These are phyloP conservation scores for Geranium rotundifolium DNA, from an alignment of 345 rosid genomes.

Conservation along the genomic window DNA sequence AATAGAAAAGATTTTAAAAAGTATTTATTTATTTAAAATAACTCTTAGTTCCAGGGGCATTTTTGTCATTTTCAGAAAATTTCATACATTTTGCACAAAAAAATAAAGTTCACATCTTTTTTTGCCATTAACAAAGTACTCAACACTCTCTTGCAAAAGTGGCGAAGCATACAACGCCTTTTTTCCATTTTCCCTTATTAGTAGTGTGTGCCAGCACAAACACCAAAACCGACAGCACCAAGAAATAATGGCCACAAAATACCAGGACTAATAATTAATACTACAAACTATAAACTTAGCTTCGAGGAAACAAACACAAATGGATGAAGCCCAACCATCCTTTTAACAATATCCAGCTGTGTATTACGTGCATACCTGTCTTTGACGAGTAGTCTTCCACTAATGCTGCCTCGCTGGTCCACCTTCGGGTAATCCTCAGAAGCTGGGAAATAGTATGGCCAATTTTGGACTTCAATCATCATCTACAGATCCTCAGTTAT, in stretches of 20 bases:
- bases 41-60: too few species aligned
- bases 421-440: constrained; percentile 53
- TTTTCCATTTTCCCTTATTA: too few species aligned
- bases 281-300: background rate
- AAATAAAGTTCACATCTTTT: too few species aligned
- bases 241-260: background rate
- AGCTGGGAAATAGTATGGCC: constrained; percentile 81
- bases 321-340: background rate
- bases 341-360: background rate
- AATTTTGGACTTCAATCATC: constrained; percentile 41
- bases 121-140: too few species aligned
- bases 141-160: too few species aligned
- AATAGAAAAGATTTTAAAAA: too few species aligned
- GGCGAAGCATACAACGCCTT: too few species aligned
- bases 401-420: constrained; percentile 49
- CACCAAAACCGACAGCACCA: background rate
- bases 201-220: too few species aligned
- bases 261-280: background rate
- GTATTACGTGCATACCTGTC: constrained; percentile 36
- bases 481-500: constrained; percentile 23
- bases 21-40: too few species aligned
- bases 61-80: too few species aligned
- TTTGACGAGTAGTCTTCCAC: constrained; percentile 50
- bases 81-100: too few species aligned
- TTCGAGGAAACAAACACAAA: background rate